Conservation (phyloP, 192 early-diverging fungal genomes). For the Coemansia sp. region DNA sequence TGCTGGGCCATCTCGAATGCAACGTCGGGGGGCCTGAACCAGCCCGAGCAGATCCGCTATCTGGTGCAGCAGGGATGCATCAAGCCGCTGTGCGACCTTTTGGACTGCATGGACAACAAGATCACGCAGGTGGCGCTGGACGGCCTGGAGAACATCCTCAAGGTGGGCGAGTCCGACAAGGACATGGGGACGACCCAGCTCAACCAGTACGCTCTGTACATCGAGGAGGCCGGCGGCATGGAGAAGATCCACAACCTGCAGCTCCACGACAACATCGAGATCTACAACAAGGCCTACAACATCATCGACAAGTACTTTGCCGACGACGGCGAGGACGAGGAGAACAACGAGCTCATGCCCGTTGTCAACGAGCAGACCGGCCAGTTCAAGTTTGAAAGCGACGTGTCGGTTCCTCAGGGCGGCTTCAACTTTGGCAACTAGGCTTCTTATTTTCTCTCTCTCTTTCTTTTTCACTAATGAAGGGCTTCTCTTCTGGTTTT, state of each 20-base stretch:
- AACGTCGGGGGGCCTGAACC: conserved; percentile 86
- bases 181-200: conserved; percentile 51
- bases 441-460: background rate
- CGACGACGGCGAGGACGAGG: conserved; percentile 80
- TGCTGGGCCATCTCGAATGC: conserved; percentile 99
- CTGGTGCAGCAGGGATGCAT: conserved; percentile 91
- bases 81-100: conserved; percentile 91
- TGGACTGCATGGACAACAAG: conserved; percentile 89
- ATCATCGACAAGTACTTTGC: conserved; percentile 97
- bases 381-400: conserved; percentile 73
- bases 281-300: conserved; percentile 93
- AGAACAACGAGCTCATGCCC: conserved; percentile 61
- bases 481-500: too few species aligned
- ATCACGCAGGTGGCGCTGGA: conserved; percentile 97
- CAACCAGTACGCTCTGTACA: conserved; percentile 84
- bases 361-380: conserved; percentile 73
- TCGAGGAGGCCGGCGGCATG: conserved; percentile 94
- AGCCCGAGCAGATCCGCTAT: conserved; percentile 92
- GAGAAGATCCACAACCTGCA: conserved; percentile 94
- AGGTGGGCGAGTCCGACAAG: conserved; percentile 89
- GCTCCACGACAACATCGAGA: conserved; percentile 91
- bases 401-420: conserved; percentile 68
- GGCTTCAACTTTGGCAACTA: conserved; percentile 76
- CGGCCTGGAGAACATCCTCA: conserved; percentile 95
- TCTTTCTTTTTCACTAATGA: conserved; percentile 7